Evolutionary conservation across 2,329 filamentous ascomycete genomes (phyloP).

Genomic region (Penicillium brevicompactum): DNA sequence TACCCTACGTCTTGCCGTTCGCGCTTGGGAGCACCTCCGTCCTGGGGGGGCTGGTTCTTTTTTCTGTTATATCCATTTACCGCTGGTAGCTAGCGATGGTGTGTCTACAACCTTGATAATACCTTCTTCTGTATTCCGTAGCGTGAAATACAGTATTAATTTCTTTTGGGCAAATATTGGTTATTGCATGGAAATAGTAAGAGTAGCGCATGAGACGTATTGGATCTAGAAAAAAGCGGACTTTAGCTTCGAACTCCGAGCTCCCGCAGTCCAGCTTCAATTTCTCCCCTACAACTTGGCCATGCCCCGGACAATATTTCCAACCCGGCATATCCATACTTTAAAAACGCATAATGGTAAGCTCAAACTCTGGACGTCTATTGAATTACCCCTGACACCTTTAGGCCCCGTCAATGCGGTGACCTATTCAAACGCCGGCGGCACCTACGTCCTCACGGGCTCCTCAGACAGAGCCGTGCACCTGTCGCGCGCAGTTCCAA

Average conservation of each 20-base stretch:
- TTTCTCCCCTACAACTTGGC: constrained; percentile 4
- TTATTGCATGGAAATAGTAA: neutral
- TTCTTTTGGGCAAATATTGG: constrained; percentile 8
- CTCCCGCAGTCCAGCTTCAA: constrained; percentile 12
- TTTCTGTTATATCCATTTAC: constrained; percentile 40
- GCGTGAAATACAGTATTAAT: constrained; percentile 45
- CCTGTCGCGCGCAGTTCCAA: constrained; percentile 69
- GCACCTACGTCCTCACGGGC: constrained; percentile 80
- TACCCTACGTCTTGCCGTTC: constrained; percentile 38
- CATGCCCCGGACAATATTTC: constrained; percentile 35
- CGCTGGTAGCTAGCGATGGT: constrained; percentile 47
- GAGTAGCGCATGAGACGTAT: neutral
- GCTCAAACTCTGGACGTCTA: neutral
- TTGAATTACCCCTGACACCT: neutral
- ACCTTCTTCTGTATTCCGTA: constrained; percentile 43
- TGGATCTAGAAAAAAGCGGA: neutral
- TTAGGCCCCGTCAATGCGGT: constrained; percentile 72
- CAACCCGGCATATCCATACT: constrained; percentile 44
- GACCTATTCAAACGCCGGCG: constrained; percentile 70
- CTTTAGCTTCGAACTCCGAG: constrained; percentile 9
- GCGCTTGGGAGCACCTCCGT: constrained; percentile 34
- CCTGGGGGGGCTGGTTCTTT: constrained; percentile 31
- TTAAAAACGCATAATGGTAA: constrained; percentile 49
- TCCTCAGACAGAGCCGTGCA: constrained; percentile 82
- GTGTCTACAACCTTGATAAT: constrained; percentile 45